A percentile compares a stretch with the other conserved stretches of the same genome.
Conservation (phyloP, 352 stramenopile genomes). For the Phytophthora vignae region DNA sequence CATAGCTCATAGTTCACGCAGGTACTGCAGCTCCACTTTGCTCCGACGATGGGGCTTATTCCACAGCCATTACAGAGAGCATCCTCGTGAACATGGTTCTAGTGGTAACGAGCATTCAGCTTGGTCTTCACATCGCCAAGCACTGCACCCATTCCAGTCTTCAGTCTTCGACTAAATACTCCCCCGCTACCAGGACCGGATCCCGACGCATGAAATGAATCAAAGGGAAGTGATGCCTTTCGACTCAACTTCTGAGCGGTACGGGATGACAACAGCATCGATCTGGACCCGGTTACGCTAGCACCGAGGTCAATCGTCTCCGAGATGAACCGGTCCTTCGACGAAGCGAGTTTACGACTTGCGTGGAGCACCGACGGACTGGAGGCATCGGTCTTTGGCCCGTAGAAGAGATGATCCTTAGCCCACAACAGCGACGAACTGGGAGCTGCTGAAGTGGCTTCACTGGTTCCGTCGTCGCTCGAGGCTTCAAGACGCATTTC, state of each 20-base stretch:
- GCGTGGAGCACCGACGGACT: slow-evolving; percentile 69
- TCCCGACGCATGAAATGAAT: slow-evolving; percentile 23
- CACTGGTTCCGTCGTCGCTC: slow-evolving; percentile 16
- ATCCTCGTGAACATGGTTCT: slow-evolving; percentile 80
- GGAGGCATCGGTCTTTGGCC: slow-evolving; percentile 65
- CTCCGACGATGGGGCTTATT: slow-evolving; percentile 77
- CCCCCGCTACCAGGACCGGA: slow-evolving; percentile 35
- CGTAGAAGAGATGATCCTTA: slow-evolving; percentile 73
- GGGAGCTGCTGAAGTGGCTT: slow-evolving; percentile 4
- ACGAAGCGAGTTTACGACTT: slow-evolving; percentile 38
- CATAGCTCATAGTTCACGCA: slow-evolving; percentile 80
- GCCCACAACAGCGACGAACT: slow-evolving; percentile 51
- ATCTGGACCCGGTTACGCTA: slow-evolving; percentile 63
- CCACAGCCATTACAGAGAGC: slow-evolving; percentile 84
- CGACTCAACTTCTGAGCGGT: slow-evolving; percentile 16
- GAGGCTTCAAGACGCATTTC: slow-evolving; percentile 62
- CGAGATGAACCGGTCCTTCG: slow-evolving; percentile 63
- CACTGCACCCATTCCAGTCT: slow-evolving; percentile 55
- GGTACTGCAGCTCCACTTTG: slow-evolving; percentile 79
- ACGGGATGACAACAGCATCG: slow-evolving; percentile 50
- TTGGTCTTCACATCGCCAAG: slow-evolving; percentile 70
- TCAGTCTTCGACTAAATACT: slow-evolving; percentile 58
- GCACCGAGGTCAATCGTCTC: slow-evolving; percentile 69
- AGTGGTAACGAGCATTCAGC: slow-evolving; percentile 58
- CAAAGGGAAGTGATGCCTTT: slow-evolving; percentile 34